Evolutionary conservation across 2,329 filamentous ascomycete species (phyloP).

Genomic region (Claviceps sp.): DNA sequence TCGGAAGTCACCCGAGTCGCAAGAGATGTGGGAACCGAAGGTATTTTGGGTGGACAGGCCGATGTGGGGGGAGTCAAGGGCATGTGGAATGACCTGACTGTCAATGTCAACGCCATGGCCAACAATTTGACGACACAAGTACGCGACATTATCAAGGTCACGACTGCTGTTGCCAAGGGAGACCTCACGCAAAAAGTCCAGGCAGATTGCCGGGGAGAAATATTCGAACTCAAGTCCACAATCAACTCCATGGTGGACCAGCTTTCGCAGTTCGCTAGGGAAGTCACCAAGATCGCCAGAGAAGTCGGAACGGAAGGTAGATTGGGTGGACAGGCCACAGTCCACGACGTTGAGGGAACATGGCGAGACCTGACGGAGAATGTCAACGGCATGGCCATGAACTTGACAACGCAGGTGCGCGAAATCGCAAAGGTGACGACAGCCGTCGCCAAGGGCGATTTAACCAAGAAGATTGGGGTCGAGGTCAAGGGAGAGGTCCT

Average conservation of each 20-base stretch:
- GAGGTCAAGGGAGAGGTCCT: conserved; percentile 90
- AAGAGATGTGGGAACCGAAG: conserved; percentile 72
- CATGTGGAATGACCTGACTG: conserved; percentile 80
- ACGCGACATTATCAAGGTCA: conserved; percentile 82
- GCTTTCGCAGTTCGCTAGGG: conserved; percentile 87
- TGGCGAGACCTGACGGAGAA: conserved; percentile 94
- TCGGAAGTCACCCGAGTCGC: conserved; percentile 75
- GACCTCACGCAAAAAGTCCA: conserved; percentile 96
- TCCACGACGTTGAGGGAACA: conserved; percentile 92
- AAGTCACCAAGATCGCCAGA: conserved; percentile 90
- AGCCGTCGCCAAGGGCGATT: conserved; percentile 83
- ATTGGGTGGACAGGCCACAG: conserved; percentile 85
- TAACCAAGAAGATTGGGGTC: conserved; percentile 92
- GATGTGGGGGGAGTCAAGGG: conserved; percentile 74
- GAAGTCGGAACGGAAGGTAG: conserved; percentile 95
- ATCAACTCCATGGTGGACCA: conserved; percentile 99
- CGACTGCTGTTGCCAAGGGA: conserved; percentile 61
- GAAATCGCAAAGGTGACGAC: conserved; percentile 96
- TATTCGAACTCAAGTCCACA: conserved; percentile 86
- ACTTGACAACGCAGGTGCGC: conserved; percentile 91
- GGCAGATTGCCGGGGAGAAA: conserved; percentile 83
- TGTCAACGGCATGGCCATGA: conserved; percentile 98
- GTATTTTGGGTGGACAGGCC: conserved; percentile 69
- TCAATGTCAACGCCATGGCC: conserved; percentile 81
- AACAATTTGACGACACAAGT: conserved; percentile 81